Percentiles rank a stretch among this genome's conserved stretches.
Conservation (phyloP, 1,284 basidiomycete species). For the Boletus calvinii region DNA sequence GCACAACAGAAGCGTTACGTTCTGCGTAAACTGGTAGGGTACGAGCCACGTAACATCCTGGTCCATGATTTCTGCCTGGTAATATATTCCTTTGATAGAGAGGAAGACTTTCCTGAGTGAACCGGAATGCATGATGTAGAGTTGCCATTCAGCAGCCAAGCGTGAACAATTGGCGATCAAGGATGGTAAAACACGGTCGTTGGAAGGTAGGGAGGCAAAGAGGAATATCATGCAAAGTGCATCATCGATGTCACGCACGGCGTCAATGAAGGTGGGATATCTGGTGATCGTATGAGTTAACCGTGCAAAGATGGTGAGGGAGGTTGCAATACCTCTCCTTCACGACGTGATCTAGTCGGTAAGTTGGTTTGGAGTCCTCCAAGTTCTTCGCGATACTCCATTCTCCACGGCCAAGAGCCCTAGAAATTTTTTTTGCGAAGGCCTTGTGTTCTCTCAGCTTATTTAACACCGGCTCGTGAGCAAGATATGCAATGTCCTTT, state of each 20-base stretch:
- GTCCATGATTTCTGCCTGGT: slow-evolving; percentile 93
- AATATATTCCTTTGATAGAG: slow-evolving; percentile 98
- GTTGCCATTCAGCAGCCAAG: slow-evolving; percentile 90
- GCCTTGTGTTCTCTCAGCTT: slow-evolving; percentile 98
- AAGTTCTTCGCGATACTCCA: slow-evolving; percentile 95
- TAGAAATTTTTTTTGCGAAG: slow-evolving; percentile 95
- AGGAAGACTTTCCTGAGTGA: slow-evolving; percentile 91
- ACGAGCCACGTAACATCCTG: slow-evolving; percentile 96
- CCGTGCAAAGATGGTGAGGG: background rate
- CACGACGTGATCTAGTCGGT: slow-evolving; percentile 93
- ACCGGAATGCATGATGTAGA: slow-evolving; percentile 91
- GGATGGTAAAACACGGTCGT: slow-evolving; percentile 76
- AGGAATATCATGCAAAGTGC: slow-evolving; percentile 94
- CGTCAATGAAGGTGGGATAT: slow-evolving; percentile 97
- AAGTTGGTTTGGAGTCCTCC: slow-evolving; percentile 89
- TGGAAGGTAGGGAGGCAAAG: slow-evolving; percentile 87
- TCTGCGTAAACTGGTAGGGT: slow-evolving; percentile 97
- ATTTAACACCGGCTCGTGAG: slow-evolving; percentile 95
- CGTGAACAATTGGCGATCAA: slow-evolving; percentile 91
- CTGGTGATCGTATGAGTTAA: slow-evolving; percentile 40
- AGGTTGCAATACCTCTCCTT: slow-evolving; percentile 77
- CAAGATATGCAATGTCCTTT: slow-evolving; percentile 97
- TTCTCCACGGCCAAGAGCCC: slow-evolving; percentile 91
- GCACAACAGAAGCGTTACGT: slow-evolving; percentile 48
- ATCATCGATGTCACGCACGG: slow-evolving; percentile 95